A percentile compares a stretch with the other conserved stretches of the same genome.
phyloP scores from a whole-genome alignment of 495 filamentous ascomycete species.

The Aspergillus wentii region DNA sequence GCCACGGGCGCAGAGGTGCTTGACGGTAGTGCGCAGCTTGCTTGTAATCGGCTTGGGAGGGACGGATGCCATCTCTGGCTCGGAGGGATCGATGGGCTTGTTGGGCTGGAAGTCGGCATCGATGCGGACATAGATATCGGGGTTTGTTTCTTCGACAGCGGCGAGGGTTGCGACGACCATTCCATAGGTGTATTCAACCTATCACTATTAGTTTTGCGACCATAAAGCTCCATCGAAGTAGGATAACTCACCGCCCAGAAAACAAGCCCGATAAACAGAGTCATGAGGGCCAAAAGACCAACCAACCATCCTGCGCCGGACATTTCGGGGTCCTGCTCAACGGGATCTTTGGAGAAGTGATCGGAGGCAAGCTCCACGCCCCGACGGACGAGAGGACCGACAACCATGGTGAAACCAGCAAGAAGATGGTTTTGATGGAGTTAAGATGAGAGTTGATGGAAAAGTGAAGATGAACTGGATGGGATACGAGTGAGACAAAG shows the following conservation, averaged over 20 bases:
- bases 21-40: slow-evolving; percentile 50
- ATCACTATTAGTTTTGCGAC: background rate
- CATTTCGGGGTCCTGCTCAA: slow-evolving; percentile 12
- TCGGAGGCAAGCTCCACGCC: slow-evolving; percentile 19
- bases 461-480: background rate
- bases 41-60: slow-evolving; percentile 52
- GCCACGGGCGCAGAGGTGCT: slow-evolving; percentile 50
- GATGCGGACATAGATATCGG: slow-evolving; percentile 49
- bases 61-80: slow-evolving; percentile 19
- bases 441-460: slow-evolving; percentile 1
- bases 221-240: too few species aligned
- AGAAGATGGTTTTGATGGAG: too few species aligned
- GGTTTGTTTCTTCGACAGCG: slow-evolving; percentile 57
- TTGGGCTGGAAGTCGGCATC: slow-evolving; percentile 30
- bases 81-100: slow-evolving; percentile 28
- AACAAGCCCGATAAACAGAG: slow-evolving; percentile 11
- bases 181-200: slow-evolving; percentile 54
- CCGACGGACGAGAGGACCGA: slow-evolving; percentile 21
- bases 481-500: too few species aligned
- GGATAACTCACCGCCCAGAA: slow-evolving; percentile 15
- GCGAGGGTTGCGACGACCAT: slow-evolving; percentile 55
- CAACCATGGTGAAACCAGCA: slow-evolving; percentile 14
- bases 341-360: slow-evolving; percentile 7
- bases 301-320: slow-evolving; percentile 17
- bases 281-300: slow-evolving; percentile 14